Base-by-base conservation (phyloP, 306 rosid genomes). In the Trifolium pratense region DNA sequence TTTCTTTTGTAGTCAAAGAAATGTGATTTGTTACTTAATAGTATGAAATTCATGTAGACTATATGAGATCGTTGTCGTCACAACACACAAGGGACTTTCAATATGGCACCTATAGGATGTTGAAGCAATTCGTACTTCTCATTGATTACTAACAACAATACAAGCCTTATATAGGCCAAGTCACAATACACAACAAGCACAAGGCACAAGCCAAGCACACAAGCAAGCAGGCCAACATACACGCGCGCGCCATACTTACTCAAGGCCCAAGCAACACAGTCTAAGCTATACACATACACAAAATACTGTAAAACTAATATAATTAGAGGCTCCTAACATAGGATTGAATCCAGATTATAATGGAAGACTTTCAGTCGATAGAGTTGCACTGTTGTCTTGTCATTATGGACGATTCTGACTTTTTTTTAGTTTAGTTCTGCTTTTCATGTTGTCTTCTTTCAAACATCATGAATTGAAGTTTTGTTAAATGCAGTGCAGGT, bases 71-170 rank as follows among this genome's bases (percentile, higher is more conserved):
- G 88, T 94, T 56, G 94, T 95, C 1, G 90, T 89, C 58, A 89
- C 97, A 70, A 88, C 97, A 58, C 73, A 36, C 63, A 86, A 84
- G 78, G 96, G 91, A 80, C 84, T 91, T 78, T 77, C 88, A 48
- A 81, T 94, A 72, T 94, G 99, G 99, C 88, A 86, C 75, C 90
- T n/a, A n/a, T n/a, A n/a, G n/a, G n/a, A n/a, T n/a, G n/a, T n/a
- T n/a, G n/a, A n/a, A n/a, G n/a, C n/a, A n/a, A n/a, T n/a, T n/a
- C n/a, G n/a, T n/a, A n/a, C n/a, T n/a, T n/a, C n/a, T n/a, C n/a
- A n/a, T n/a, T n/a, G n/a, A n/a, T n/a, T n/a, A n/a, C n/a, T n/a
- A n/a, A n/a, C n/a, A n/a, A n/a, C n/a, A n/a, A n/a, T n/a, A n/a
- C n/a, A n/a, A n/a, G n/a, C n/a, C n/a, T n/a, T n/a, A n/a, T n/a